Evolutionary conservation across 306 rosid species (phyloP).

Genomic region (Gleditsia sinensis): DNA sequence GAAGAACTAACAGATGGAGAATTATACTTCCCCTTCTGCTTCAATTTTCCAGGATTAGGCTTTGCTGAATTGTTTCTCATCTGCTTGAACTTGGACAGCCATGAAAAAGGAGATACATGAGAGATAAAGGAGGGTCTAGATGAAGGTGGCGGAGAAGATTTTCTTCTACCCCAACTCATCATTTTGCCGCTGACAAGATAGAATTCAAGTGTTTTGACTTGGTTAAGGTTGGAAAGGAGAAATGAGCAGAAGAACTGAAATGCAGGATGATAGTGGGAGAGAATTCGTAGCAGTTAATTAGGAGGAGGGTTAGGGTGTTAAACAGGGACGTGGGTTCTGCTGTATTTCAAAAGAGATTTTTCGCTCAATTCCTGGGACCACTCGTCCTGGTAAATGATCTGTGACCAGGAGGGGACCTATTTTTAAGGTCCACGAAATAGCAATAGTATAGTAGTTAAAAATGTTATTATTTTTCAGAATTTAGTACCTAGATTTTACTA

Average conservation of each 20-base stretch:
- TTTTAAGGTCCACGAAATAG: slow-evolving; percentile 18
- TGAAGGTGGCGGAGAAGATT: slow-evolving; percentile 46
- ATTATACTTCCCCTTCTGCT: slow-evolving; percentile 40
- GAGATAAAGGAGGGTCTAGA: slow-evolving; percentile 59
- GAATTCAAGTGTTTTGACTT: background rate
- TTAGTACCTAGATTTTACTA: too few species aligned
- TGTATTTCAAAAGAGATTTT: slow-evolving; percentile 60
- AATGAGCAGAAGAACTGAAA: too few species aligned
- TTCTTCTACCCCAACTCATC: slow-evolving; percentile 73
- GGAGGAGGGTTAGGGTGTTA: slow-evolving; percentile 59
- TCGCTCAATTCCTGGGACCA: slow-evolving; percentile 76
- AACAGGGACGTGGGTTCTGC: slow-evolving; percentile 65
- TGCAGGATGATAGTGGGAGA: slow-evolving; percentile 27
- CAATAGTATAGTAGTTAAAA: background rate
- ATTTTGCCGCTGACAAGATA: slow-evolving; percentile 13
- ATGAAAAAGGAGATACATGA: slow-evolving; percentile 61
- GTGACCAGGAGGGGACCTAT: slow-evolving; percentile 28
- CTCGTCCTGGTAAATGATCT: slow-evolving; percentile 46
- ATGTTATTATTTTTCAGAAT: too few species aligned
- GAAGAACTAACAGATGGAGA: slow-evolving; percentile 38
- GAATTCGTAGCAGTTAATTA: slow-evolving; percentile 15
- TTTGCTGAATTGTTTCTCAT: slow-evolving; percentile 52
- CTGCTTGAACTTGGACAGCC: slow-evolving; percentile 79
- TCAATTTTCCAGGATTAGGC: slow-evolving; percentile 41
- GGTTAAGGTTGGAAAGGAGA: slow-evolving; percentile 26